phyloP scores from a whole-genome alignment of 208 protist genomes.

The Trypanosoma theileri region DNA sequence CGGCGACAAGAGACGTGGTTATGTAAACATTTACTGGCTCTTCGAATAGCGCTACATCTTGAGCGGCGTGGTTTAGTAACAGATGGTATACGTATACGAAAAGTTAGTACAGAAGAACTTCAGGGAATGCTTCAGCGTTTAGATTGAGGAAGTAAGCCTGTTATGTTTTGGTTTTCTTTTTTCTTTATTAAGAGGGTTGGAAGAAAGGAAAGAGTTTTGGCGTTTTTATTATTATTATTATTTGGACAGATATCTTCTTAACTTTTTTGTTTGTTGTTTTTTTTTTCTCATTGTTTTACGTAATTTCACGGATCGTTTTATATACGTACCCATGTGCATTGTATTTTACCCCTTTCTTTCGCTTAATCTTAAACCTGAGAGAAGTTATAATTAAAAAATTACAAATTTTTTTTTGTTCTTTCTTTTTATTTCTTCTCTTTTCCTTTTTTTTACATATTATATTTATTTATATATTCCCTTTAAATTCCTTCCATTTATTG shows the following conservation, averaged over 20 bases:
- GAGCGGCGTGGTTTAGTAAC: constrained; percentile 51
- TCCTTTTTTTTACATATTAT: constrained; percentile 13
- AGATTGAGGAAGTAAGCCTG: neutral
- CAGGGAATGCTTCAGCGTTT: constrained; percentile 22
- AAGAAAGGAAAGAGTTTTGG: too few species aligned
- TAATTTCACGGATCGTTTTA: too few species aligned
- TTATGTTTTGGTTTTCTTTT: neutral
- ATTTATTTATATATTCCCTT: constrained; percentile 6
- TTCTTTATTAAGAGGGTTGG: too few species aligned
- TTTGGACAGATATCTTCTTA: too few species aligned
- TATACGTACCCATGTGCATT: too few species aligned
- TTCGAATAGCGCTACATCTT: constrained; percentile 61
- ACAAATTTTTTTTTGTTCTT: neutral
- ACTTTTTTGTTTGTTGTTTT: too few species aligned
- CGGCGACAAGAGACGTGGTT: constrained; percentile 68
- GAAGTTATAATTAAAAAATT: too few species aligned
- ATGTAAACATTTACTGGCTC: constrained; percentile 85
- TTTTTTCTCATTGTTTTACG: too few species aligned
- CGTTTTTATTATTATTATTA: too few species aligned
- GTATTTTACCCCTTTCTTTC: too few species aligned
- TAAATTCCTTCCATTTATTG: too few species aligned
- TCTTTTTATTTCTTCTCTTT: constrained; percentile 10
- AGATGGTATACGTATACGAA: constrained; percentile 45
- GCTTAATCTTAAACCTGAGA: too few species aligned
- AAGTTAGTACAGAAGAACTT: constrained; percentile 28